These are phyloP conservation scores for Psilocybe subaeruginosa DNA, from an alignment of 768 basidiomycete genomes.

Conservation along the genomic window DNA sequence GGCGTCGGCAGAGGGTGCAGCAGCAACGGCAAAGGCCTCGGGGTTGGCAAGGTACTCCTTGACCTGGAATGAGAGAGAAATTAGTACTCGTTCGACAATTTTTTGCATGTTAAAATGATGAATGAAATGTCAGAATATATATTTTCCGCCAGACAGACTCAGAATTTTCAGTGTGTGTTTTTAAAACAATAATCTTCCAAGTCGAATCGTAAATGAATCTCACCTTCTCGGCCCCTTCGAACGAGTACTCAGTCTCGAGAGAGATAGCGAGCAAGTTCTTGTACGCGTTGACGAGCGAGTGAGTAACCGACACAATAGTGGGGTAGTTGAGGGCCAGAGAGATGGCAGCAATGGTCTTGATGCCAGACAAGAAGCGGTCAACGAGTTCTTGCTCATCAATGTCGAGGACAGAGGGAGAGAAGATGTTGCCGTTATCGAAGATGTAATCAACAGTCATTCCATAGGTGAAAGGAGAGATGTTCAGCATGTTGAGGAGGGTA, in stretches of 20 bases:
- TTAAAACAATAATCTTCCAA: constrained; percentile 35
- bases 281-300: constrained; percentile 98
- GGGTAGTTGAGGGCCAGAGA: constrained; percentile 97
- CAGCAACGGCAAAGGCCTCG: constrained; percentile 91
- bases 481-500: constrained; percentile 98
- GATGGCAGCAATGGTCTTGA: constrained; percentile 95
- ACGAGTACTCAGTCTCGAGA: constrained; percentile 90
- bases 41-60: constrained; percentile 98
- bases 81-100: constrained; percentile 14
- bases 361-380: constrained; percentile 88
- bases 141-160: constrained; percentile 48
- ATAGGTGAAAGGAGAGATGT: constrained; percentile 99
- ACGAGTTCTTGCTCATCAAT: constrained; percentile 90
- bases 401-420: constrained; percentile 90
- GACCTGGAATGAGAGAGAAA: constrained; percentile 50
- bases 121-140: constrained; percentile 30
- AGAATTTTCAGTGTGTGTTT: constrained; percentile 84
- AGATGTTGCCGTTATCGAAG: constrained; percentile 91
- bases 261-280: constrained; percentile 96
- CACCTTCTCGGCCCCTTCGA: constrained; percentile 93
- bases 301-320: constrained; percentile 89
- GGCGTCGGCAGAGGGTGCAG: constrained; percentile 59
- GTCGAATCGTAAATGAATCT: constrained; percentile 28
- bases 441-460: constrained; percentile 99
- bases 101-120: background rate